Evolutionary conservation across 2,329 filamentous ascomycete genomes (phyloP).

Genomic region (Whalleya microplaca): DNA sequence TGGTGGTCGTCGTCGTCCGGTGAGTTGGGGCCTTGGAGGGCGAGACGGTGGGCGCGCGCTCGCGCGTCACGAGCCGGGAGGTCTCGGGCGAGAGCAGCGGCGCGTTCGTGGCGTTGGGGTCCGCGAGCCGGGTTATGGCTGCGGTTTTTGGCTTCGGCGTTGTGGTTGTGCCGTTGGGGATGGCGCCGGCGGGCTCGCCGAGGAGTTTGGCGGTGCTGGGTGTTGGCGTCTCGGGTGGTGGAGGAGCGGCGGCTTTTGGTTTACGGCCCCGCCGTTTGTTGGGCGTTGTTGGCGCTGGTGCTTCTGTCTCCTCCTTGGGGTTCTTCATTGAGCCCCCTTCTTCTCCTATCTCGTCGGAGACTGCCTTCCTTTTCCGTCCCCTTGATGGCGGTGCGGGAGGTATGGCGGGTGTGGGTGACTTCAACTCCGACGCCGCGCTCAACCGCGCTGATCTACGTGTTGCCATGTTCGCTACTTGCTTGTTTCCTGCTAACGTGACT

Average conservation of each 20-base stretch:
- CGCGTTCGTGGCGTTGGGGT: slow-evolving; percentile 69
- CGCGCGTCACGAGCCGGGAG: slow-evolving; percentile 59
- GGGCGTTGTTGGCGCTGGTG: slow-evolving; percentile 35
- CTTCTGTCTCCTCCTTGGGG: slow-evolving; percentile 13
- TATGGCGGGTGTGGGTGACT: slow-evolving; percentile 19
- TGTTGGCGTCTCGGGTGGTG: slow-evolving; percentile 50
- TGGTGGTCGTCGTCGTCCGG: slow-evolving; percentile 59
- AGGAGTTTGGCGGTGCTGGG: slow-evolving; percentile 49
- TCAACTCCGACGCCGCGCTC: slow-evolving; percentile 29
- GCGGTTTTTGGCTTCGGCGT: slow-evolving; percentile 45
- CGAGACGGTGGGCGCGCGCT: slow-evolving; percentile 36
- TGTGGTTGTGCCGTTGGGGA: slow-evolving; percentile 19
- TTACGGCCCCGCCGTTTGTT: slow-evolving; percentile 33
- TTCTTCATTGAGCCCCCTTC: slow-evolving; percentile 2
- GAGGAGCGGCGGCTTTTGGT: slow-evolving; percentile 30
- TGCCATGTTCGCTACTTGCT: slow-evolving; percentile 33
- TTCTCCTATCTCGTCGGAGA: slow-evolving; percentile 12
- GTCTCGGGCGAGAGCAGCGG: slow-evolving; percentile 73
- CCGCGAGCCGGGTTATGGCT: slow-evolving; percentile 59
- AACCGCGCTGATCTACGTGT: slow-evolving; percentile 37
- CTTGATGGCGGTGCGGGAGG: slow-evolving; percentile 37
- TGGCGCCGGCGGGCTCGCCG: slow-evolving; percentile 34
- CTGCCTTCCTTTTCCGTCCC: slow-evolving; percentile 37
- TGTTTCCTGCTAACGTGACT: neutral
- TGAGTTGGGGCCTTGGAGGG: slow-evolving; percentile 48